phyloP scores from a whole-genome alignment of 306 rosid species.

The Ammopiptanthus mongolicus region DNA sequence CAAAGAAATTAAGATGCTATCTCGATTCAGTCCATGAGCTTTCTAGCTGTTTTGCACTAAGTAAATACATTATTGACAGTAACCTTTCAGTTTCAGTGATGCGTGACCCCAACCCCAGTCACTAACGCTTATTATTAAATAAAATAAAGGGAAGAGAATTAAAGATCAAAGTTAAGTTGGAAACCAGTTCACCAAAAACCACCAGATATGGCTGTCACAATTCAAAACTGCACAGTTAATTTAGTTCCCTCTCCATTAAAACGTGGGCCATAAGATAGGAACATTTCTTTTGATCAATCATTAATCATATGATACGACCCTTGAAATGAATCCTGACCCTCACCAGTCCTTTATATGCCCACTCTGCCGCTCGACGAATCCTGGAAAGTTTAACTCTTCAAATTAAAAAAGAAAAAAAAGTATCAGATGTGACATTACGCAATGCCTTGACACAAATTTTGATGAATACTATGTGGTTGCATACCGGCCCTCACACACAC shows the following conservation, averaged over 20 bases:
- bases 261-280: constrained; percentile 19
- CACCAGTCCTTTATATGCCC: background rate
- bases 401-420: background rate
- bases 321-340: background rate
- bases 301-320: background rate
- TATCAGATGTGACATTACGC: background rate
- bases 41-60: constrained; percentile 25
- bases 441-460: background rate
- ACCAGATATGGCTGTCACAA: constrained; percentile 1
- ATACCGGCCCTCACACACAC: too few relatives aligned
- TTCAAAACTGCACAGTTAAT: constrained; percentile 13
- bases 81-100: background rate
- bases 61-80: constrained; percentile 16
- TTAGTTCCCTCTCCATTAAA: background rate
- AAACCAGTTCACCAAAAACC: constrained; percentile 1
- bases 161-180: constrained; percentile 16
- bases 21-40: background rate
- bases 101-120: background rate
- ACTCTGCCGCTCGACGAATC: background rate
- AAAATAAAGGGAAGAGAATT: background rate
- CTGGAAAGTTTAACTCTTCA: background rate
- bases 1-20: background rate
- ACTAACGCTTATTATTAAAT: background rate
- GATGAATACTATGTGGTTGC: too few relatives aligned
- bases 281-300: constrained; percentile 6